Conservation (phyloP, 768 basidiomycete genomes). For the Auriculariales sp. region DNA sequence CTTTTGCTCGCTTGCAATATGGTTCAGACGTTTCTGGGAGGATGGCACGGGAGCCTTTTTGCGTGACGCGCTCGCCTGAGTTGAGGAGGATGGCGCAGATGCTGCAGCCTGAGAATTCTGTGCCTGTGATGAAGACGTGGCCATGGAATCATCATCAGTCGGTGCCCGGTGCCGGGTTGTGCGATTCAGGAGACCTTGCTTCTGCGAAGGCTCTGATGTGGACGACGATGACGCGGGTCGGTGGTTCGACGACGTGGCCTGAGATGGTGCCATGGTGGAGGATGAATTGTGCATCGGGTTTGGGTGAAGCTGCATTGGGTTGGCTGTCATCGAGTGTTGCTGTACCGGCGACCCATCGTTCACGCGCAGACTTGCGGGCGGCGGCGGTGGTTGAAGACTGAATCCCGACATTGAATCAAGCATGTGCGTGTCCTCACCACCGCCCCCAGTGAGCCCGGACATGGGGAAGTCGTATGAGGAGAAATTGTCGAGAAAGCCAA, state of each 20-base stretch:
- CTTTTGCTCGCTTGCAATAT: constrained; percentile 91
- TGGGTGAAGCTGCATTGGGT: no score
- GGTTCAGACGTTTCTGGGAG: constrained; percentile 79
- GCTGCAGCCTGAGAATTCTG: constrained; percentile 8
- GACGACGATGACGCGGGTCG: no score
- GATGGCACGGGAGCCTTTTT: constrained; percentile 59
- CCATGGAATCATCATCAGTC: constrained; percentile 12
- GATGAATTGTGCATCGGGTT: no score
- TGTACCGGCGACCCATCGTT: no score
- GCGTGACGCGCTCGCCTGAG: constrained; percentile 16
- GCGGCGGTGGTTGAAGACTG: no score
- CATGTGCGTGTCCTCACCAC: not conserved
- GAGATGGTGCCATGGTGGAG: no score
- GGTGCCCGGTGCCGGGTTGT: constrained; percentile 7
- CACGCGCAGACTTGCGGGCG: no score
- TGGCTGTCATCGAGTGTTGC: no score
- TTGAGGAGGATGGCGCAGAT: constrained; percentile 10
- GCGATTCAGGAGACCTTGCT: no score
- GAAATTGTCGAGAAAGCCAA: constrained; percentile 75
- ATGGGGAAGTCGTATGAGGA: constrained; percentile 13
- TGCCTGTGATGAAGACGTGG: constrained; percentile 10
- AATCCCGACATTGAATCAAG: no score
- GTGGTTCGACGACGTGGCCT: no score
- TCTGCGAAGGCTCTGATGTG: no score
- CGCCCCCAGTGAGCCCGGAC: not conserved